phyloP scores from a whole-genome alignment of 1,139 yeast genomes.

The Scheffersomyces insectosa region DNA sequence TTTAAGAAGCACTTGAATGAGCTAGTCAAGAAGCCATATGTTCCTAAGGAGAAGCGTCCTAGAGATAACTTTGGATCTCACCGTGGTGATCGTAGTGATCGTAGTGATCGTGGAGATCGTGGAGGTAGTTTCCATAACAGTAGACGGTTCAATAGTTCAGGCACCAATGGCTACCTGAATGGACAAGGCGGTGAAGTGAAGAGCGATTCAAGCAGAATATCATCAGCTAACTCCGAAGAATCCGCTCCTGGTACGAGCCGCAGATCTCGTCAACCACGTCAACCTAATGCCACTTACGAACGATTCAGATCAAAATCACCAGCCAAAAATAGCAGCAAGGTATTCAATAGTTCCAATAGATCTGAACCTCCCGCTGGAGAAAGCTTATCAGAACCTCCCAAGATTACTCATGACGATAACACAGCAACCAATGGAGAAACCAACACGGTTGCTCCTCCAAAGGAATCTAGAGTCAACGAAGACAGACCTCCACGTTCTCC shows the following conservation, averaged over 20 bases:
- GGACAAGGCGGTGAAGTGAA: conserved; percentile 2
- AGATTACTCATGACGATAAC: too few relatives aligned
- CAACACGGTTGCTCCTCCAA: too few relatives aligned
- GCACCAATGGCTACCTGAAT: background rate
- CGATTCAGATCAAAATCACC: conserved; percentile 2
- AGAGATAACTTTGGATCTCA: background rate
- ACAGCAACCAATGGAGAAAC: too few relatives aligned
- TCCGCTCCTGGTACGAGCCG: background rate
- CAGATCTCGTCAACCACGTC: background rate
- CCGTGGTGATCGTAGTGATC: background rate
- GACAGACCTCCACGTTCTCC: too few relatives aligned
- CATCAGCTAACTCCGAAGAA: conserved; percentile 4
- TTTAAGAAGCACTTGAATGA: conserved; percentile 36
- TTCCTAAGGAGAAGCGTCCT: background rate
- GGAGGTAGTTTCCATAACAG: background rate
- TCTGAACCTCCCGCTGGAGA: too few relatives aligned
- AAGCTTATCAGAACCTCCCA: too few relatives aligned
- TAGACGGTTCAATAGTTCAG: background rate
- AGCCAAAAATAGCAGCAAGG: background rate
- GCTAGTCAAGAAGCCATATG: conserved; percentile 20
- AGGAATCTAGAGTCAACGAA: too few relatives aligned
- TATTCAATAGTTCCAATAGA: background rate
- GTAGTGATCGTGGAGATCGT: background rate
- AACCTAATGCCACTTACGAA: background rate
- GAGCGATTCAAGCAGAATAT: conserved; percentile 5